phyloP scores from a whole-genome alignment of 1,284 basidiomycete species.

The Rhodotorula sp. region DNA sequence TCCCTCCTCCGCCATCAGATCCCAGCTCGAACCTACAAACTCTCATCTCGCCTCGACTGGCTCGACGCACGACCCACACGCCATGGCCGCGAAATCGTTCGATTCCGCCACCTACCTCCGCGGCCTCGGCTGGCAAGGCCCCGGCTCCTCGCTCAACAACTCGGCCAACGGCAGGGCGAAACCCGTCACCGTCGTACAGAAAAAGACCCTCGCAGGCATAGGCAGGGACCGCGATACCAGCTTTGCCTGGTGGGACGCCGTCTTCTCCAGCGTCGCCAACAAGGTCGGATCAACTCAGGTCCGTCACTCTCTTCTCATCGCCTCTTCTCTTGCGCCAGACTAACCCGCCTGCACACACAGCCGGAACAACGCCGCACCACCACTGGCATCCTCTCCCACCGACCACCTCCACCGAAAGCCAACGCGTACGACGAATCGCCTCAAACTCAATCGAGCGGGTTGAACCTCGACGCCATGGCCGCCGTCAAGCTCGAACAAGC shows the following conservation, averaged over 20 bases:
- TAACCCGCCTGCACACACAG: slow-evolving; percentile 57
- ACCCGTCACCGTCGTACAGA: slow-evolving; percentile 75
- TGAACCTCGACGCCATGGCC: slow-evolving; percentile 59
- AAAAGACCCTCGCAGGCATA: slow-evolving; percentile 75
- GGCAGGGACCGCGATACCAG: slow-evolving; percentile 89
- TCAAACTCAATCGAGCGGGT: slow-evolving; percentile 45
- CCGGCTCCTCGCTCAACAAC: slow-evolving; percentile 59
- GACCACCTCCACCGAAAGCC: slow-evolving; percentile 59
- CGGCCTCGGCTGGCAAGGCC: slow-evolving; percentile 81
- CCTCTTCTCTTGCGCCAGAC: slow-evolving; percentile 50
- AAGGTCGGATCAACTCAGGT: slow-evolving; percentile 52
- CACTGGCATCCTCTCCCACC: slow-evolving; percentile 73
- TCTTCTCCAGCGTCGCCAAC: slow-evolving; percentile 32
- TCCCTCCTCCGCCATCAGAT: no score
- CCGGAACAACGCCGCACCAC: slow-evolving; percentile 64
- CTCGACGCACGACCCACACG: background rate
- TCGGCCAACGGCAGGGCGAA: slow-evolving; percentile 51
- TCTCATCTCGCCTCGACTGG: background rate
- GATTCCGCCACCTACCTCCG: slow-evolving; percentile 74
- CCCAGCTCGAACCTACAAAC: background rate
- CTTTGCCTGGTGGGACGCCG: slow-evolving; percentile 93
- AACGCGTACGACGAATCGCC: slow-evolving; percentile 55
- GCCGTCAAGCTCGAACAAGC: slow-evolving; percentile 75
- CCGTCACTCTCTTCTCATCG: slow-evolving; percentile 52
- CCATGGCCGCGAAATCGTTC: slow-evolving; percentile 48